Conservation (phyloP, 2,329 filamentous ascomycete genomes). For the Rutstroemia sydowiana region DNA sequence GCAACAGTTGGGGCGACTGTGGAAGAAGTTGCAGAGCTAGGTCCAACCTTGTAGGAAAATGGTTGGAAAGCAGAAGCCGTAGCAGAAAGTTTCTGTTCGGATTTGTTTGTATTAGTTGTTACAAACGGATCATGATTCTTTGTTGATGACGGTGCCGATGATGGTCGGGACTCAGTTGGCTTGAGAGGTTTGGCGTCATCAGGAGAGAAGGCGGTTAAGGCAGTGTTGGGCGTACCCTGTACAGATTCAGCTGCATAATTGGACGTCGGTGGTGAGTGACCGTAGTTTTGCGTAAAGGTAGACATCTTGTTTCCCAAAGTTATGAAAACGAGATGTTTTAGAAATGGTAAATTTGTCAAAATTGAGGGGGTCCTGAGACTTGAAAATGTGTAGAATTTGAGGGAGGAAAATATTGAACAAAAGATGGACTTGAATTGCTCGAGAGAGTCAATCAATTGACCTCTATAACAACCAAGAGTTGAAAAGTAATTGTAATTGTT, state of each 20-base stretch:
- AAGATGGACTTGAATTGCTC: neutral
- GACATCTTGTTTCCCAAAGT: conserved; percentile 8
- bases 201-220: conserved; percentile 56
- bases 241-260: conserved; percentile 47
- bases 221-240: conserved; percentile 58
- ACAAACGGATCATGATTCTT: conserved; percentile 43
- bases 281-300: conserved; percentile 6
- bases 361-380: neutral
- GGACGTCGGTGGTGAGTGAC: conserved; percentile 30
- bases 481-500: neutral
- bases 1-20: conserved; percentile 1
- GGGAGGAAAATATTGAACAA: neutral
- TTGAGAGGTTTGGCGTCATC: conserved; percentile 35
- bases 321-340: neutral
- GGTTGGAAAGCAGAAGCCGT: conserved; percentile 57
- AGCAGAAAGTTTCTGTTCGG: conserved; percentile 49
- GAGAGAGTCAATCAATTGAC: neutral
- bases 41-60: conserved; percentile 21
- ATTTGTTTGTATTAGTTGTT: conserved; percentile 29
- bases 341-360: neutral
- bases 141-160: conserved; percentile 22
- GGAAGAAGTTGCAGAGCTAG: neutral
- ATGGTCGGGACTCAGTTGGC: conserved; percentile 18
- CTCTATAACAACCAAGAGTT: neutral
- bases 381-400: neutral